Evolutionary conservation across 202 grass and related monocot species (phyloP).

Genomic region (Carex arenaria): DNA sequence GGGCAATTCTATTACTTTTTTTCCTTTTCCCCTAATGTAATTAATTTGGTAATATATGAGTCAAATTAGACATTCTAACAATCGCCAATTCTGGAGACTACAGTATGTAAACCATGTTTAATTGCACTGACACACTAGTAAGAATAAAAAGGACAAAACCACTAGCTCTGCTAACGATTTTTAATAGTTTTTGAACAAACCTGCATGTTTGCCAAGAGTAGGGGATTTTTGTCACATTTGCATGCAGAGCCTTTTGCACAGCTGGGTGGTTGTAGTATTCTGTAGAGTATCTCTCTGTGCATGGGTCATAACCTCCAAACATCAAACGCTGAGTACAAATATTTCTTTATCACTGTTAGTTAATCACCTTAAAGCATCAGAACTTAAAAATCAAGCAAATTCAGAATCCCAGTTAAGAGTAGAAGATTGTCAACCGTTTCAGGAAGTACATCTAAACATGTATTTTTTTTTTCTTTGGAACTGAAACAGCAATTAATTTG

Average conservation of each 20-base stretch:
- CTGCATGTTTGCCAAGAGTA: constrained; percentile 75
- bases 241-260: constrained; percentile 77
- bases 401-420: background rate
- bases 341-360: background rate
- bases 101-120: background rate
- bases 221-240: constrained; percentile 61
- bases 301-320: constrained; percentile 66
- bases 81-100: background rate
- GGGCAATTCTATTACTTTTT: background rate
- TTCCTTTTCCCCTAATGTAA: background rate
- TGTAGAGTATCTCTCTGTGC: constrained; percentile 50
- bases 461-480: background rate
- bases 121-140: background rate
- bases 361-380: background rate
- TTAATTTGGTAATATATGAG: background rate
- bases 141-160: background rate
- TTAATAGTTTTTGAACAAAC: constrained; percentile 14
- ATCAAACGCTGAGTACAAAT: constrained; percentile 50
- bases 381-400: background rate
- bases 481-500: background rate
- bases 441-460: background rate
- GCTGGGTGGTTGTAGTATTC: constrained; percentile 58
- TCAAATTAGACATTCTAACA: background rate
- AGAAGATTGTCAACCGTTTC: background rate
- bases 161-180: background rate